A percentile compares a stretch with the other conserved stretches of the same genome.
phyloP scores from a whole-genome alignment of 1,284 basidiomycete species.

The Tremellales sp. region DNA sequence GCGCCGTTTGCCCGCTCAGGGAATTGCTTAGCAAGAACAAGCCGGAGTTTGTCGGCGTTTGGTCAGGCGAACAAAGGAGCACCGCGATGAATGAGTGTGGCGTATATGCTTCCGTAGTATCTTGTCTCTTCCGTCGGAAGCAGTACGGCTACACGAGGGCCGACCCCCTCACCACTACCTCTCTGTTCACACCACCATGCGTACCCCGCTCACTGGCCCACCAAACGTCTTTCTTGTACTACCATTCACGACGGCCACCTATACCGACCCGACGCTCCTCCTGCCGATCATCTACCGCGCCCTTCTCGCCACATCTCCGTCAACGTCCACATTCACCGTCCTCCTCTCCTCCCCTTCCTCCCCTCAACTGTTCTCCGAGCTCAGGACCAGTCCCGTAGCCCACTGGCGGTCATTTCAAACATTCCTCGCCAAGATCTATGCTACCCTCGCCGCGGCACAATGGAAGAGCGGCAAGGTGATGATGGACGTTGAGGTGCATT shows the following conservation, averaged over 20 bases:
- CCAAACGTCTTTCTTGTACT: no score
- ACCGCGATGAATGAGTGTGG: no score
- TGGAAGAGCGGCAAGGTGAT: constrained; percentile 35
- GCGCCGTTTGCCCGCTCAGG: no score
- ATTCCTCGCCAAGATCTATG: constrained; percentile 45
- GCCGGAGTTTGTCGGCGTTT: no score
- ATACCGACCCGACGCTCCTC: constrained; percentile 21
- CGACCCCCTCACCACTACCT: background rate
- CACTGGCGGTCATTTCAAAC: constrained; percentile 36
- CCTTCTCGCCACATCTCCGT: constrained; percentile 17
- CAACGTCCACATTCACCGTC: constrained; percentile 22
- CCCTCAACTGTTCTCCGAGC: constrained; percentile 27
- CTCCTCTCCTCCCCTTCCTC: constrained; percentile 28
- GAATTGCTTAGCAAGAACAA: no score
- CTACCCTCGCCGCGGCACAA: constrained; percentile 37
- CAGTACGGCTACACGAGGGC: background rate
- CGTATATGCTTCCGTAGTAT: no score
- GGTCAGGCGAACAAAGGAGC: no score
- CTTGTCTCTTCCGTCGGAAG: background rate
- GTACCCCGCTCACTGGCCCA: background rate
- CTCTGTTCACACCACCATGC: background rate
- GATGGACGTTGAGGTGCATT: constrained; percentile 43
- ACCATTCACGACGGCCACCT: constrained; percentile 13
- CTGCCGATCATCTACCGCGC: constrained; percentile 21
- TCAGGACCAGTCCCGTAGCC: constrained; percentile 15